Conservation (phyloP, 108 stramenopile genomes). For the Skeletonema tropicum region DNA sequence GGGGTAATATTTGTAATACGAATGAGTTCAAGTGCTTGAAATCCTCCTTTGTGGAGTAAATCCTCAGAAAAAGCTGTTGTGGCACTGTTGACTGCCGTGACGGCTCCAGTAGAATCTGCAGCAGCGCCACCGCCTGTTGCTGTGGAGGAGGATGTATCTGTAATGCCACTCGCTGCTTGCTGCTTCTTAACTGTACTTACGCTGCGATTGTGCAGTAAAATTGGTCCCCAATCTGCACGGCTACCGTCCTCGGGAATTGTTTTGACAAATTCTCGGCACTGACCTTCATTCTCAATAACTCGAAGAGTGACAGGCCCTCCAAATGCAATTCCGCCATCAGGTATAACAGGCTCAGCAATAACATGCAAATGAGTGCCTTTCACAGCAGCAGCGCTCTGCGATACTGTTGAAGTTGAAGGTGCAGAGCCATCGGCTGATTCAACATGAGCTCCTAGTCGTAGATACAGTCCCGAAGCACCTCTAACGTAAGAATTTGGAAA, state of each 20-base stretch:
- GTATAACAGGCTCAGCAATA: constrained; percentile 85
- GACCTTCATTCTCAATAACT: constrained; percentile 88
- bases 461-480: constrained; percentile 72
- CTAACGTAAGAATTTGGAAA: constrained; percentile 88
- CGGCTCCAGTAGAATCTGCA: constrained; percentile 4
- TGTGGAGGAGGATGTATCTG: constrained; percentile 26
- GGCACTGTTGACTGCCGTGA: constrained; percentile 34
- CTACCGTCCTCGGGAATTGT: constrained; percentile 76
- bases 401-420: constrained; percentile 15
- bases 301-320: constrained; percentile 85
- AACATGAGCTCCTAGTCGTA: constrained; percentile 84
- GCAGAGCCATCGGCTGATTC: constrained; percentile 66
- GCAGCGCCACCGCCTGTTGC: constrained; percentile 16
- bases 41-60: constrained; percentile 75
- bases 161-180: constrained; percentile 61
- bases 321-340: constrained; percentile 77
- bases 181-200: constrained; percentile 78
- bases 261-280: constrained; percentile 73
- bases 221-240: constrained; percentile 84
- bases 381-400: constrained; percentile 56
- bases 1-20: constrained; percentile 87
- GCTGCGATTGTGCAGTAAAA: constrained; percentile 75
- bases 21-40: constrained; percentile 87
- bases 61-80: constrained; percentile 69
- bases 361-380: constrained; percentile 77